Conservation (phyloP, 1,139 yeast species). For the Candida sp. region DNA sequence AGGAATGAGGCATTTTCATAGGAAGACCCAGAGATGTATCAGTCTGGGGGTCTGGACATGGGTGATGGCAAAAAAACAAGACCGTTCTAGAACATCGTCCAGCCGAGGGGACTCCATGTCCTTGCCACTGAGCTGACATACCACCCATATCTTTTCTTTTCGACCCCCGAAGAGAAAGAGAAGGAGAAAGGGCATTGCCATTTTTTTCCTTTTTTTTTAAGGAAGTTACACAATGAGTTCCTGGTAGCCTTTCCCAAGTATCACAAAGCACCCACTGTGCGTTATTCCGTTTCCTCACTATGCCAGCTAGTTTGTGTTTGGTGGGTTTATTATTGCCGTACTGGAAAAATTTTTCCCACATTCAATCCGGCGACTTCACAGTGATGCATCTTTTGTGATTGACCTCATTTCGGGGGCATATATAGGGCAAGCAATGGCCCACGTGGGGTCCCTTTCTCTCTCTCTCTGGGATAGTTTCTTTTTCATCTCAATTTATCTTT, state of each 20-base stretch:
- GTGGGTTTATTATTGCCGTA: neutral
- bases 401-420: neutral
- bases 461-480: neutral
- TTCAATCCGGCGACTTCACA: neutral
- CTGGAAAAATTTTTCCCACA: neutral
- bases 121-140: neutral
- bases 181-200: neutral
- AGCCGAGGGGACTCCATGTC: no score
- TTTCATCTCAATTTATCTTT: no score
- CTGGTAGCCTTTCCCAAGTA: neutral
- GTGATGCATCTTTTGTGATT: neutral
- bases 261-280: neutral
- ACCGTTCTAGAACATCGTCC: no score
- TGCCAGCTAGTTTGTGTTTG: neutral
- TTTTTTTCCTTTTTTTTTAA: neutral
- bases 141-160: neutral
- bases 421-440: neutral
- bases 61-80: no score
- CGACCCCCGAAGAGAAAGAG: neutral
- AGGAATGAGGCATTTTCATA: no score
- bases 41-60: no score
- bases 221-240: neutral
- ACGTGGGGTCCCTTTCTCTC: constrained; percentile 1
- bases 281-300: neutral
- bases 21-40: no score